A percentile compares a stretch with the other conserved stretches of the same genome.
Conservation (phyloP, 169 alveolate species). For the Cryptosporidium ubiquitum region DNA sequence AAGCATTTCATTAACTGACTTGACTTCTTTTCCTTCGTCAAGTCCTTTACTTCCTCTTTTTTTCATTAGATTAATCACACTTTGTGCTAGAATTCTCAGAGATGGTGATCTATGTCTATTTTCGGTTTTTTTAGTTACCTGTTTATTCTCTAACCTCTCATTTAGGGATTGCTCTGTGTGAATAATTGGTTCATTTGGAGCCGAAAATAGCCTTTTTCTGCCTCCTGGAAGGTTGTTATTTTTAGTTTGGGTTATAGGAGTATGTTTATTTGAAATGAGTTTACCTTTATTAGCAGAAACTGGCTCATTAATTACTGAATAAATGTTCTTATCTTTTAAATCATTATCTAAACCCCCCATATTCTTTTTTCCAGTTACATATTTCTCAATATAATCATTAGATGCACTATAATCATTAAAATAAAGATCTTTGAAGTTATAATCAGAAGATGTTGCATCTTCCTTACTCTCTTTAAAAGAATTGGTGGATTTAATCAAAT, state of each 20-base stretch:
- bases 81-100: conserved; percentile 26
- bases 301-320: background rate
- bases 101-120: conserved; percentile 18
- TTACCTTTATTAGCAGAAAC: background rate
- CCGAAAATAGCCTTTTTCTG: conserved; percentile 19
- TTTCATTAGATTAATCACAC: conserved; percentile 54
- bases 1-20: background rate
- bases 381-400: background rate
- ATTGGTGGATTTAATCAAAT: background rate
- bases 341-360: background rate
- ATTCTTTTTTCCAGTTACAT: background rate
- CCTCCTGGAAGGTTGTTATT: background rate
- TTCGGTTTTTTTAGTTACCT: background rate
- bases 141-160: no score
- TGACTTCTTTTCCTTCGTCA: conserved; percentile 6
- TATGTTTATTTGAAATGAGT: background rate
- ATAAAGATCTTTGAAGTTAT: background rate
- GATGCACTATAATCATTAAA: background rate
- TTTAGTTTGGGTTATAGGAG: background rate
- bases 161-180: background rate
- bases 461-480: background rate
- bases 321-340: background rate
- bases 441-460: background rate
- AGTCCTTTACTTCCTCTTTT: conserved; percentile 64
- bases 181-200: conserved; percentile 20